phyloP scores from a whole-genome alignment of 805 yeast species.

The Nakazawaea wyomingensis region DNA sequence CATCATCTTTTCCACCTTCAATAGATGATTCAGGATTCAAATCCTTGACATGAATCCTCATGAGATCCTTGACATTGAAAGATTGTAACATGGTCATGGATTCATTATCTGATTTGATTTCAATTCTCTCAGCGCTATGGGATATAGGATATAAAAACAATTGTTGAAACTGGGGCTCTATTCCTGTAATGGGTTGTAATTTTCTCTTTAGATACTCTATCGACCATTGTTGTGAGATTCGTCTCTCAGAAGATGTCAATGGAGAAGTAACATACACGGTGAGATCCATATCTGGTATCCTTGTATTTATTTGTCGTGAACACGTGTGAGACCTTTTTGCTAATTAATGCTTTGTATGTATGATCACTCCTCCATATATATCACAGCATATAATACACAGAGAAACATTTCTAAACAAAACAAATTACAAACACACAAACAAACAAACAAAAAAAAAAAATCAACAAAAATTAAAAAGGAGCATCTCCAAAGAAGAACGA shows the following conservation, averaged over 20 bases:
- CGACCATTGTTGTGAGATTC: slow-evolving; percentile 60
- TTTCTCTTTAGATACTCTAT: slow-evolving; percentile 44
- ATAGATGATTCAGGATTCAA: slow-evolving; percentile 47
- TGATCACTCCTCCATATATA: too few species aligned
- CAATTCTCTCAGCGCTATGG: slow-evolving; percentile 30
- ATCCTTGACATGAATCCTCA: slow-evolving; percentile 57
- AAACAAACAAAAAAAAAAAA: neutral
- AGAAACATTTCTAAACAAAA: too few species aligned
- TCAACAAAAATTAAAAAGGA: neutral
- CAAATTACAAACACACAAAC: too few species aligned
- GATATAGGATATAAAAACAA: slow-evolving; percentile 40
- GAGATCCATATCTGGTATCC: slow-evolving; percentile 31
- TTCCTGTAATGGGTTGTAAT: slow-evolving; percentile 70
- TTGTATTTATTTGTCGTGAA: too few species aligned
- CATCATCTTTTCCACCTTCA: slow-evolving; percentile 19
- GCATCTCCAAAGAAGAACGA: neutral
- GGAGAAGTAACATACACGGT: slow-evolving; percentile 57
- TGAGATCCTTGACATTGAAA: slow-evolving; percentile 30
- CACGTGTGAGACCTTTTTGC: too few species aligned
- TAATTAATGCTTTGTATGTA: too few species aligned
- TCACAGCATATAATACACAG: too few species aligned
- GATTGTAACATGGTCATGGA: slow-evolving; percentile 20
- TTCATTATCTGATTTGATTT: slow-evolving; percentile 18
- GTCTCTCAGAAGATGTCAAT: slow-evolving; percentile 63
- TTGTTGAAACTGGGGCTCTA: slow-evolving; percentile 52